Conservation (phyloP, 169 alveolate species). For the Cryptosporidium meleagridis region DNA sequence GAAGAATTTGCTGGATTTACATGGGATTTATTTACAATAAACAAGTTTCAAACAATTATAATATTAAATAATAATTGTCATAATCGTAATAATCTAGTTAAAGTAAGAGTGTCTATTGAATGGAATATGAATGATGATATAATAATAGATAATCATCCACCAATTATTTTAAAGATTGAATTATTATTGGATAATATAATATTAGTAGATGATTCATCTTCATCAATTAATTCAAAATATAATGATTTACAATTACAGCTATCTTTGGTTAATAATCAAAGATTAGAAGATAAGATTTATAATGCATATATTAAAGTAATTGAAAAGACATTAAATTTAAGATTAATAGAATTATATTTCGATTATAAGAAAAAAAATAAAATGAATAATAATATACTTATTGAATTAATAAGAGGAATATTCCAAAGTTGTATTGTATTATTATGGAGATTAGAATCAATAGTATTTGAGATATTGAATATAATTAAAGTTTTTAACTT, state of each 20-base stretch:
- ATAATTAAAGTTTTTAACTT: slow-evolving; percentile 52
- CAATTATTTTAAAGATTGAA: slow-evolving; percentile 3
- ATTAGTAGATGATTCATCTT: background rate
- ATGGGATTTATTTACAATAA: slow-evolving; percentile 60
- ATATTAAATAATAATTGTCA: slow-evolving; percentile 6
- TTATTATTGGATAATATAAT: background rate
- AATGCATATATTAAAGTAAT: slow-evolving; percentile 34
- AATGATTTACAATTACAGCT: slow-evolving; percentile 5
- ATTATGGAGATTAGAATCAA: slow-evolving; percentile 62
- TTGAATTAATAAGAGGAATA: slow-evolving; percentile 51
- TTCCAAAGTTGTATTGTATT: slow-evolving; percentile 45
- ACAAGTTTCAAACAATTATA: slow-evolving; percentile 51
- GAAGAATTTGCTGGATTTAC: slow-evolving; percentile 73
- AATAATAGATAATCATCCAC: background rate
- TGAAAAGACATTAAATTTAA: slow-evolving; percentile 28
- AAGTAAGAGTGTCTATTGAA: slow-evolving; percentile 45
- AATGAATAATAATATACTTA: slow-evolving; percentile 33
- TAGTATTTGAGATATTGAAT: slow-evolving; percentile 47
- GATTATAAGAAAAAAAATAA: slow-evolving; percentile 7
- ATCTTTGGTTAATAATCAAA: background rate
- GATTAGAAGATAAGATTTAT: slow-evolving; percentile 45
- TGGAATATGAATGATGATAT: slow-evolving; percentile 30
- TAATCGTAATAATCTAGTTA: slow-evolving; percentile 10
- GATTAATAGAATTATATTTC: slow-evolving; percentile 17
- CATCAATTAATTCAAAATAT: background rate